Base-by-base conservation (phyloP, 768 basidiomycete genomes). In the Boletellus ananiceps region DNA sequence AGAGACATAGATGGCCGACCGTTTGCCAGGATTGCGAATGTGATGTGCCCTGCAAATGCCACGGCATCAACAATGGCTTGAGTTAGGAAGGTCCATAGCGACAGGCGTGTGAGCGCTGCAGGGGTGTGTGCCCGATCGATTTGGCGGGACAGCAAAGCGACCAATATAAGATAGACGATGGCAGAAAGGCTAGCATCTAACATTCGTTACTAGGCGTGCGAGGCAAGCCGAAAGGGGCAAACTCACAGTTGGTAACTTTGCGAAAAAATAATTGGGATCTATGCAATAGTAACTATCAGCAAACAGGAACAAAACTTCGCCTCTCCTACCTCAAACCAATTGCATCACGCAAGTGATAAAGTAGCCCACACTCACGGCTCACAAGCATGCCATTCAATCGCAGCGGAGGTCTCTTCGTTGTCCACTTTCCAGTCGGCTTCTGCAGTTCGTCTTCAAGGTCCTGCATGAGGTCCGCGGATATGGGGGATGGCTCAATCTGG, bases 21-120 rank as follows among this genome's bases (percentile, higher is more conserved):
- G 52, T 93, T 87, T 3, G 88, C 83, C 33, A 93, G 70, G 48
- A 94, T 86, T 4, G 88, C 90, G 50, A 95, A 85, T 0, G 91
- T 93, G 46, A 93, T 82, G 58, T 94, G 90, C 0, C 86, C 87
- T 16, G 88, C 88, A 63, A 95, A 94, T 0, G 88, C 82, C 37
- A 92, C 82, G 0, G 87, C 80, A 61, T 96, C 93, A 16, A 89
- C 78, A 1, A 84, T 78, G 5, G 85, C 79, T 66, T 93, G 90
- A 6, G 83, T 70, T 18, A 92, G 73, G 63, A 94, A 91, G 1
- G 84, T 81, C 85, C 88, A 93, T 7, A 86, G 73, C 2, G 91
- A 94, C 8, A 93, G 75, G 14, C 87, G 81, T 5, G 86, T 80
- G 14, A 94, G 74, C 5, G 83, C 82, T 2, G 87, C 83, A 1